Base-by-base conservation (phyloP, 139 green algal species). In the Pleodorina starrii region DNA sequence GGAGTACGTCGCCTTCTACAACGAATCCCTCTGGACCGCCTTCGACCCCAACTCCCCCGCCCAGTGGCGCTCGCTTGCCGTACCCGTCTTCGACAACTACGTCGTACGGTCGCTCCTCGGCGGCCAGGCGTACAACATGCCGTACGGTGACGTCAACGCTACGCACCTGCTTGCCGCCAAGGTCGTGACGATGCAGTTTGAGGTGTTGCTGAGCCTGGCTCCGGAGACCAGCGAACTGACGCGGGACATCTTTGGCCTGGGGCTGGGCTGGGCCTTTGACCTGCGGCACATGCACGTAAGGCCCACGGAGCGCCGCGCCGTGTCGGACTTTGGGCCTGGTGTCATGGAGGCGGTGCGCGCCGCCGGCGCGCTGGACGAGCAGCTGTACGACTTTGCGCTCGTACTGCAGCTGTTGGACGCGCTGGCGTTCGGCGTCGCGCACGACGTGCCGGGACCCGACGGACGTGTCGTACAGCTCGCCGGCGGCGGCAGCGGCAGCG, bases 31-130 rank as follows among this genome's bases (percentile, higher is more conserved):
- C 46, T 88, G 44, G 44, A 6, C 32, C 7, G 32, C 40, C 46
- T 89, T 89, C 50, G 71, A 89, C 68, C 84, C 69, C 36, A 40
- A 29, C 27, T 63, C 48, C 5, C 29, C 84, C n/a, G 17, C 36
- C 7, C 84, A 89, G 69, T 89, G 84, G 84, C 48, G 36, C 12
- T 6, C 36, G 27, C 69, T 89, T 29, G 84, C 84, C 2, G 42
- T 63, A 35, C 84, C 84, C 48, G 84, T 89, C 35, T 59, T 89
- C n/a, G 84, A 89, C 71, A 89, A 89, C 50, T 89, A 89, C 38
- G 68, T 83, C 23, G 69, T 89, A 29, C 68, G 84, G 32, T 74
- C 48, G 25, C 69, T 89, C 48, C 69, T 89, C 42, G 84, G 84
- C 35, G 50, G 69, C 23, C 17, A 82, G 12, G 38, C 29, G n/a